Conservation (phyloP, 345 rosid species). For the Conringia planisiliqua region DNA sequence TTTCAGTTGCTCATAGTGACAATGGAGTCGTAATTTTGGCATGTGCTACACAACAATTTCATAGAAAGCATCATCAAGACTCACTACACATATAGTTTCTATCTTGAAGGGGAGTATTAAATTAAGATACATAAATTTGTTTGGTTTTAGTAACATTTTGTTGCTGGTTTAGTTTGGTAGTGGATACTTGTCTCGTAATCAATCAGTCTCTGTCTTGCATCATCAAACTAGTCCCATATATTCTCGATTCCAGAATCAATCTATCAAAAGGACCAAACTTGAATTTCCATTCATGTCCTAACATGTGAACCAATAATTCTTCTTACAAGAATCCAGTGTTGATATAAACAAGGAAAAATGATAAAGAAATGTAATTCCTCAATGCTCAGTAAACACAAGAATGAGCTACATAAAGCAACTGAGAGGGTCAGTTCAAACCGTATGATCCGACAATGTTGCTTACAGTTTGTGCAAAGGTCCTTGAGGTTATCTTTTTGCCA, state of each 20-base stretch:
- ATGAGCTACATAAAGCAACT: conserved; percentile 14
- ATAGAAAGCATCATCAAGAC: no score
- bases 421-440: conserved; percentile 58
- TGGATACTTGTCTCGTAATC: conserved; percentile 47
- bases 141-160: no score
- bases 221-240: conserved; percentile 28
- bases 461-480: conserved; percentile 75
- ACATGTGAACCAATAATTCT: background rate
- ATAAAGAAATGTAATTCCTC: background rate
- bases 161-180: no score
- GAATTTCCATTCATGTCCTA: background rate
- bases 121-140: no score
- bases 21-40: no score
- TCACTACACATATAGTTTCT: no score
- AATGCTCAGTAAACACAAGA: conserved; percentile 3
- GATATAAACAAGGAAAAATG: conserved; percentile 10
- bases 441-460: conserved; percentile 80
- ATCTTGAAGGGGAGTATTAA: no score
- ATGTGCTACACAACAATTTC: no score
- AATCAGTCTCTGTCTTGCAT: conserved; percentile 46
- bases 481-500: conserved; percentile 90
- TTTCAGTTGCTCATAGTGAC: no score
- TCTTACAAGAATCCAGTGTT: background rate
- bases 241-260: background rate
- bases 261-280: conserved; percentile 3